phyloP scores from a whole-genome alignment of 768 basidiomycete genomes.

The Lepiota venenata region DNA sequence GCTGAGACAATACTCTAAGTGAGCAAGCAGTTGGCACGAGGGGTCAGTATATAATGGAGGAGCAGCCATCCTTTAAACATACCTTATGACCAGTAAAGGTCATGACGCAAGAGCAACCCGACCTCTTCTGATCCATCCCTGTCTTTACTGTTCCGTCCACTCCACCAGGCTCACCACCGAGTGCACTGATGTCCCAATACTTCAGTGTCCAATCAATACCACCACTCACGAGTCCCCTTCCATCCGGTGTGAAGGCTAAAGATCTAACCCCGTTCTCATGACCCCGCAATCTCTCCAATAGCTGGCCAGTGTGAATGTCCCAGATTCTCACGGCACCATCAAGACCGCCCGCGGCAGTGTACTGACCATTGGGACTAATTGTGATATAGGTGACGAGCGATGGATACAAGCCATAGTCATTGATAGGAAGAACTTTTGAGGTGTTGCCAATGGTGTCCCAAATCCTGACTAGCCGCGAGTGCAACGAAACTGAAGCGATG shows the following conservation, averaged over 20 bases:
- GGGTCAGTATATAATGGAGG: conserved; percentile 43
- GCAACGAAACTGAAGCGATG: conserved; percentile 86
- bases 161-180: conserved; percentile 57
- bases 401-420: conserved; percentile 37
- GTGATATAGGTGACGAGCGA: conserved; percentile 66
- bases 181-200: conserved; percentile 77
- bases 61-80: conserved; percentile 11
- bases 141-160: conserved; percentile 13
- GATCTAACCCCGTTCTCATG: conserved; percentile 78
- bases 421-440: conserved; percentile 35
- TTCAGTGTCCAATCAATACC: conserved; percentile 83
- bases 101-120: conserved; percentile 52
- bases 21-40: conserved; percentile 25
- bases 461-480: conserved; percentile 38
- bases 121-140: conserved; percentile 63
- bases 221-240: conserved; percentile 83
- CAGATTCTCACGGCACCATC: conserved; percentile 74
- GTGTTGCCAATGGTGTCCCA: conserved; percentile 33
- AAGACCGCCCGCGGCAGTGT: conserved; percentile 59
- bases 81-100: conserved; percentile 85
- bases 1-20: conserved; percentile 48
- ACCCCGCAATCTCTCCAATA: conserved; percentile 69
- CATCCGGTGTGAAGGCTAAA: conserved; percentile 90
- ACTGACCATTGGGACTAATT: conserved; percentile 67
- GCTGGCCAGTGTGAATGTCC: conserved; percentile 59